A percentile compares a stretch with the other conserved stretches of the same genome.
Evolutionary conservation across 331 rosid genomes (phyloP).

Genomic region (Prunus yedoensis): DNA sequence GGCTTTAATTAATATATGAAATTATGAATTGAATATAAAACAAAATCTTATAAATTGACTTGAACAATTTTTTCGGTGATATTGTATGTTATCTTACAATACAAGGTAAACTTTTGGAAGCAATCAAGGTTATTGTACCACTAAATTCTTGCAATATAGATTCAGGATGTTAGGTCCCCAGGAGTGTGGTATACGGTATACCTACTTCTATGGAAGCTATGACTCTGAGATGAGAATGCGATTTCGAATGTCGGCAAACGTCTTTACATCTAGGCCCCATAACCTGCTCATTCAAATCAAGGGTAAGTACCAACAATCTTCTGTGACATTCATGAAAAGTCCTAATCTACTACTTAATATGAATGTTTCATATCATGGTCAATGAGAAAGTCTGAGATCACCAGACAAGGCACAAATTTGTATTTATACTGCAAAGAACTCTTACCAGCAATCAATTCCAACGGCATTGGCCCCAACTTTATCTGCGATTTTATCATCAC

Average conservation of each 20-base stretch:
- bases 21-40: neutral
- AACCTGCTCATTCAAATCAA: constrained; percentile 54
- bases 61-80: neutral
- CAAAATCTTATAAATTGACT: neutral
- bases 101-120: neutral
- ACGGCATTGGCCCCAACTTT: constrained; percentile 71
- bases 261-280: constrained; percentile 80
- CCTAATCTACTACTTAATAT: neutral
- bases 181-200: neutral
- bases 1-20: neutral
- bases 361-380: constrained; percentile 3
- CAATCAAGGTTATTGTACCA: neutral
- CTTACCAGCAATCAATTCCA: constrained; percentile 92
- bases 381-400: neutral
- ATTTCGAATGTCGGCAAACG: constrained; percentile 59
- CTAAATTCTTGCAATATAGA: neutral
- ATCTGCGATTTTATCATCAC: constrained; percentile 80
- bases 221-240: constrained; percentile 48
- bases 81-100: neutral
- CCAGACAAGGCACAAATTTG: neutral
- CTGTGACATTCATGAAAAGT: neutral
- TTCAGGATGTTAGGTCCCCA: neutral
- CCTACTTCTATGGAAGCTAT: constrained; percentile 21
- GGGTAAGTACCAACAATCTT: neutral
- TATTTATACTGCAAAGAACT: constrained; percentile 17